Evolutionary conservation across 306 rosid species (phyloP).

Genomic region (Parietaria judaica): DNA sequence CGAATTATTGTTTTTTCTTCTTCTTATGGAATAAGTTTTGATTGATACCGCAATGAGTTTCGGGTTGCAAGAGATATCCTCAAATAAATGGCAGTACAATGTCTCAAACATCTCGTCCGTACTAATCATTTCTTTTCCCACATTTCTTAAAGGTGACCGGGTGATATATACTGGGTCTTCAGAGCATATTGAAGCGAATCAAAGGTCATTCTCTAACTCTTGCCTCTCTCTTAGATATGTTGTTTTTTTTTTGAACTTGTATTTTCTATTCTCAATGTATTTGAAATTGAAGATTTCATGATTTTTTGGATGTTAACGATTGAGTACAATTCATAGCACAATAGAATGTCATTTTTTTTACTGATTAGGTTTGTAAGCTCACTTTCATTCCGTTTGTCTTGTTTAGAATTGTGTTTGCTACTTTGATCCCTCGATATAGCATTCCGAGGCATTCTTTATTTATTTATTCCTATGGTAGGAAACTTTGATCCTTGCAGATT

Average conservation of each 20-base stretch:
- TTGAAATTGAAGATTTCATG: not conserved
- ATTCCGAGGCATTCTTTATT: too few species aligned
- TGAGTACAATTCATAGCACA: too few species aligned
- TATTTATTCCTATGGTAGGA: not conserved
- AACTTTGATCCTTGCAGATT: not conserved
- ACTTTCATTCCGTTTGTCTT: too few species aligned
- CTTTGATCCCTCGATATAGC: too few species aligned
- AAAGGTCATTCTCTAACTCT: constrained; percentile 47
- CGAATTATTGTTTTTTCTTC: too few species aligned
- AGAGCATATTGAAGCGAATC: constrained; percentile 41
- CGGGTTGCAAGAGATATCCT: too few species aligned
- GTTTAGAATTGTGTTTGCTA: too few species aligned
- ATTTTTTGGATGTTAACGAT: not conserved
- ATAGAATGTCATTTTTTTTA: too few species aligned
- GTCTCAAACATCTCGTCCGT: not conserved
- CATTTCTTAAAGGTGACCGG: constrained; percentile 61
- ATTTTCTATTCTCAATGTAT: not conserved
- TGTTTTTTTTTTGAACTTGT: not conserved
- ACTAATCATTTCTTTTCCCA: constrained; percentile 12
- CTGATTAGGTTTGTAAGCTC: not conserved
- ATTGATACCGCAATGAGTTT: too few species aligned
- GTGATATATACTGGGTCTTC: constrained; percentile 84
- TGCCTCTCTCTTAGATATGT: constrained; percentile 7
- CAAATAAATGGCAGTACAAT: too few species aligned
- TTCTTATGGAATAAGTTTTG: too few species aligned